Evolutionary conservation across 257 asterid species (phyloP), one percentile per base, ranked within the genome.

Genomic region (Euphrasia confusa): DNA sequence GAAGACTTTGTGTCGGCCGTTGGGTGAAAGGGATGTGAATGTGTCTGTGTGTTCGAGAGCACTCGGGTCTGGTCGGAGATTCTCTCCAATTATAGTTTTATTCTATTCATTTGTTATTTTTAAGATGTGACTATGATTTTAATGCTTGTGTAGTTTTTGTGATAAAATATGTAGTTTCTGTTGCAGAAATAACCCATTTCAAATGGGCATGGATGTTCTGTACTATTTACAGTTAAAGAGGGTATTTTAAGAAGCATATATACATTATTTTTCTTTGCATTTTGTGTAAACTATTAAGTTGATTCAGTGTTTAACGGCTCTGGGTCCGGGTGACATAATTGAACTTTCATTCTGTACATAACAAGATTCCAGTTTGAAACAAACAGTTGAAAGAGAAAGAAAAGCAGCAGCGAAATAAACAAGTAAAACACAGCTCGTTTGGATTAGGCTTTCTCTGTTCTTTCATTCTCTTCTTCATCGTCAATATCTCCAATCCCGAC

Each of bases 401-500:
- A 5, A 15, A 6, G 2, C 1, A n/a, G 7, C 4, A 15, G 10
- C 33, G 3, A 15, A 50, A 10, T 2, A 50, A 39, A 39, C 47
- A 33, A 17, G 56, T 8, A 44, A 54, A 27, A 53, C 9, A 21
- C 12, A n/a, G 28, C 66, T 30, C 7, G 50, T 42, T 39, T 15
- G 42, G 7, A 7, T 18, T 60, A 74, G 8, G 12, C 66, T 7
- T 54, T 58, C 9, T 72, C 72, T 11, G 72, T 79, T 15, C 60
- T 84, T 12, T 69, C 88, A 0, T 80, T 92, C 12, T 87, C 95
- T 5, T 74, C 75, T 0, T 80, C 96, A 7, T 87, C 95, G 5
- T 74, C 75, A 0, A 47, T 58, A 7, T 83, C 95, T 63, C 81
- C 95, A 2, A 91, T 81, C 48, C 98, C 98, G 15, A 88, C 95